These are phyloP conservation scores for Chamaecyparis obtusa DNA, from an alignment of 75 land plant species.

Conservation along the genomic window DNA sequence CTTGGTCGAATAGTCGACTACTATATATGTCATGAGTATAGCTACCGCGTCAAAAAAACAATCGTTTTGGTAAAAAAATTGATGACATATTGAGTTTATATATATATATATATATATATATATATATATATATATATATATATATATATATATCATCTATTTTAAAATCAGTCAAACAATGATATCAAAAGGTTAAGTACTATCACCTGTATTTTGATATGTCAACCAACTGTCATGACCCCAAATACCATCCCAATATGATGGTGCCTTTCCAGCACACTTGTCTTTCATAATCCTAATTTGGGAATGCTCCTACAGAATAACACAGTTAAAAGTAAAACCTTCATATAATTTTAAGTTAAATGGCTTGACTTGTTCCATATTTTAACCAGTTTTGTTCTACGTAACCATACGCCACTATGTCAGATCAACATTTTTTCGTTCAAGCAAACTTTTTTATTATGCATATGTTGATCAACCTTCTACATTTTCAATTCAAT, in stretches of 20 bases:
- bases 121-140: too few species aligned
- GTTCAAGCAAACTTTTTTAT: background rate
- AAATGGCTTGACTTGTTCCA: background rate
- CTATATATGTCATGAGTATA: too few species aligned
- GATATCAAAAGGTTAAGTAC: background rate
- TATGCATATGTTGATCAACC: background rate
- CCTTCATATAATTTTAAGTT: background rate
- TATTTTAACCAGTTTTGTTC: background rate
- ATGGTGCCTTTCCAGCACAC: conserved; percentile 27
- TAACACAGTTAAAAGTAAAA: background rate
- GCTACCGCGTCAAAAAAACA: too few species aligned
- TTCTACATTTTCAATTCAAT: background rate
- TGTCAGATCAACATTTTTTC: background rate
- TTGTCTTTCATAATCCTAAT: conserved; percentile 64
- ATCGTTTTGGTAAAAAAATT: too few species aligned
- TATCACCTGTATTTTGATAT: conserved; percentile 46
- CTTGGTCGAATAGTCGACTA: too few species aligned
- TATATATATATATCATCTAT: too few species aligned
- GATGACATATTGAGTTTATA: too few species aligned
- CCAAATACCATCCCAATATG: conserved; percentile 80
- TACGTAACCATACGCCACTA: background rate
- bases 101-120: too few species aligned
- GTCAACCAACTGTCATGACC: conserved; percentile 57
- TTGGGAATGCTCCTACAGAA: conserved; percentile 63
- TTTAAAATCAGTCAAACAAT: too few species aligned